phyloP scores from a whole-genome alignment of 2,329 filamentous ascomycete genomes.

The Colletotrichum sp. region DNA sequence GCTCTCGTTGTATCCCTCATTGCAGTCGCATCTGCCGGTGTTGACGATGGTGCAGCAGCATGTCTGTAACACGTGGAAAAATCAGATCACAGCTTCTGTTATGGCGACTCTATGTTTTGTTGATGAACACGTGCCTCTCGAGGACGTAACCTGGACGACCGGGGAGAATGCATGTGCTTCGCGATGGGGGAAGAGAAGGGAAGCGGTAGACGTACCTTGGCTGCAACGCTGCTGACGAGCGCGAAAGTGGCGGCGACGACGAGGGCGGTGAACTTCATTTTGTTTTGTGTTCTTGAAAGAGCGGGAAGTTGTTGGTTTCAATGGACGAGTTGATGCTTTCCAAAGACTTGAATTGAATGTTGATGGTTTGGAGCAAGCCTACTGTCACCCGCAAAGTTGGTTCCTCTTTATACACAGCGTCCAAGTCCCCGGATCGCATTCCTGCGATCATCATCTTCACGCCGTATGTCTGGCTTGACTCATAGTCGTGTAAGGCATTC shows the following conservation, averaged over 20 bases:
- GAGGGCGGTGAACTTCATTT: background rate
- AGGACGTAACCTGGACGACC: rapidly evolving
- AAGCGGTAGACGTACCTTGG: background rate
- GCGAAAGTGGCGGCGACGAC: background rate
- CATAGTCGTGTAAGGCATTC: background rate
- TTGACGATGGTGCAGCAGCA: background rate
- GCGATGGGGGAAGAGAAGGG: background rate
- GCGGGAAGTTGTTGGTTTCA: background rate
- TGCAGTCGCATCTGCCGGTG: background rate
- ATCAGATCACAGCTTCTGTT: too few relatives aligned
- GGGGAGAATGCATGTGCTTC: too few relatives aligned
- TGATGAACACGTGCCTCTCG: background rate
- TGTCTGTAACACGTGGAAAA: background rate
- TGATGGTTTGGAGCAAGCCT: rapidly evolving
- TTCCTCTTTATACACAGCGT: rapidly evolving
- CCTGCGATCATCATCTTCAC: background rate
- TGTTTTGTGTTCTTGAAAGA: background rate
- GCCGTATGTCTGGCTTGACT: background rate
- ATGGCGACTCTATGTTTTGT: background rate
- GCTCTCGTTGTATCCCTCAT: background rate
- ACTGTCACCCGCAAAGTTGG: rapidly evolving
- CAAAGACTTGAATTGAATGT: rapidly evolving
- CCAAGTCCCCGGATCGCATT: rapidly evolving
- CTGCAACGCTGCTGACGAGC: background rate
- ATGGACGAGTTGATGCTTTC: background rate